Conservation (phyloP, 208 protist species). For the Trypanosoma boissoni region DNA sequence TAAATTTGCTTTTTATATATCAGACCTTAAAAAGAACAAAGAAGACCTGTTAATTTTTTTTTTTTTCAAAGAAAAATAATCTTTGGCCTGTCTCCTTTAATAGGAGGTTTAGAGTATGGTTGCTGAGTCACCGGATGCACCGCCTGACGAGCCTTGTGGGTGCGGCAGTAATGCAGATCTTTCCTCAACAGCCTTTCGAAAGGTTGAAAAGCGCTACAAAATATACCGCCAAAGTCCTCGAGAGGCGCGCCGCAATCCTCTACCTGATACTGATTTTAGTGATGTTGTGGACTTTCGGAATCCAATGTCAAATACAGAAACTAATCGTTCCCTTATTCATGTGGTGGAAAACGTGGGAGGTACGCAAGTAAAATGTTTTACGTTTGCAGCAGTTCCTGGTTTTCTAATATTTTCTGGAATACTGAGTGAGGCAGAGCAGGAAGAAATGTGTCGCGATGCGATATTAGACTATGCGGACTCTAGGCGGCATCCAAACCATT, state of each 20-base stretch:
- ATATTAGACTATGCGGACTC: slow-evolving; percentile 68
- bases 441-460: slow-evolving; percentile 46
- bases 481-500: slow-evolving; percentile 62
- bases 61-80: no score
- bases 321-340: slow-evolving; percentile 42
- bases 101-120: no score
- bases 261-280: slow-evolving; percentile 24
- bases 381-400: slow-evolving; percentile 67
- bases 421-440: slow-evolving; percentile 52
- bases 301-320: slow-evolving; percentile 50
- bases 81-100: no score
- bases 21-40: no score
- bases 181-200: slow-evolving; percentile 20
- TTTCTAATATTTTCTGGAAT: slow-evolving; percentile 58
- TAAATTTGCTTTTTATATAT: no score
- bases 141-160: no score
- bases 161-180: not conserved
- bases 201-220: slow-evolving; percentile 48
- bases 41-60: no score
- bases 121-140: no score
- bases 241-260: slow-evolving; percentile 20
- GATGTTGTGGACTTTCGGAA: slow-evolving; percentile 63
- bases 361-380: slow-evolving; percentile 44
- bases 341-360: slow-evolving; percentile 22
- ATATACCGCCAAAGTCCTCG: slow-evolving; percentile 56